Evolutionary conservation across 2,329 filamentous ascomycete genomes (phyloP), one percentile per base, ranked within the genome.

Genomic region (Chaetomiaceae sp.): DNA sequence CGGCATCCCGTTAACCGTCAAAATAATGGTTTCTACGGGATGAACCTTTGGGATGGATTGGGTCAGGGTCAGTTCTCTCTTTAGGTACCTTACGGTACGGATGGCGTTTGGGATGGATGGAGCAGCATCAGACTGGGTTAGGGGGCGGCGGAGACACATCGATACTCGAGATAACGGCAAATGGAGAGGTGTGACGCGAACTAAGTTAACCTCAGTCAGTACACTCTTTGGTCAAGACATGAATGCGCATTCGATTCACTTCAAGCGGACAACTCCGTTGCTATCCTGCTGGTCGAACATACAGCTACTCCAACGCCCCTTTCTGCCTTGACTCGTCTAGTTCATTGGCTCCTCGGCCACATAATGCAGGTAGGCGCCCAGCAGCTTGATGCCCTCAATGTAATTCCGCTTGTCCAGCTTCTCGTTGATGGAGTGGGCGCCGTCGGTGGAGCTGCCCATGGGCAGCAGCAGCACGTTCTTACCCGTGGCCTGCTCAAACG

Each of bases 371-470:
- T 99, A 99, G 3, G 92, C 89, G 44, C 94, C 94, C 54, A 99
- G 74, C 59, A 99, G 75, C 82, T 99, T 99, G 65, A 89, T 96
- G 45, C 94, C 94, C 77, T 99, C 91, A 66, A 99, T 95, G 71
- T 99, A 99, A 75, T 99, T 99, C 68, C 82, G 84, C 81, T 88
- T 91, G 72, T 99, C 94, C 54, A 99, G 79, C 81, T 96, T 96
- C 82, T 97, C 94, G 71, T 99, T 99, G 73, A 96, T 95, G 31
- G 90, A 96, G 75, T 99, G 94, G 7, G 94, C 94, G 38, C 89
- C 91, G 70, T 97, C 94, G 1, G 92, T 99, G 39, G 89, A 95
- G 77, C 89, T 95, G 42, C 94, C 94, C 94, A 99, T 97, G 29
- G 94, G 94, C 62, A 99, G 75, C 61, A 99, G 77, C 53, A 99